Percentiles rank a stretch among this genome's conserved stretches.
These are phyloP conservation scores for Corchorus capsularis DNA, from an alignment of 345 rosid species.

Conservation along the genomic window DNA sequence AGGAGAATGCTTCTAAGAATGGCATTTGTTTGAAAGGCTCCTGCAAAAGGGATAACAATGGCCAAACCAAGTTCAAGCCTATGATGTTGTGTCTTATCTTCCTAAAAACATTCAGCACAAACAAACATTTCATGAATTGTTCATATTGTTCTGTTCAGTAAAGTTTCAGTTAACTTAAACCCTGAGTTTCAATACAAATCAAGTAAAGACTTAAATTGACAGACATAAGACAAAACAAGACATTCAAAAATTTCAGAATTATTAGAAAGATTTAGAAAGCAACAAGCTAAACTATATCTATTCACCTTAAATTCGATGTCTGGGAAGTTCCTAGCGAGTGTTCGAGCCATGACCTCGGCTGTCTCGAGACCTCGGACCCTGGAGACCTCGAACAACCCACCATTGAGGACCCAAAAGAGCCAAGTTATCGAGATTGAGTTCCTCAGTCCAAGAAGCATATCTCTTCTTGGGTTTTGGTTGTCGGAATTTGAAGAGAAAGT, in stretches of 20 bases:
- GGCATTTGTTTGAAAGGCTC: not conserved
- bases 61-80: not conserved
- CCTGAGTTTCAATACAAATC: not conserved
- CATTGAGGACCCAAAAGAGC: slow-evolving; percentile 75
- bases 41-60: not conserved
- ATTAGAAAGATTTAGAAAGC: no score
- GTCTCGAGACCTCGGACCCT: no score
- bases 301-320: no score
- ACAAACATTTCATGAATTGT: no score
- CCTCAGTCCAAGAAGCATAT: slow-evolving; percentile 51
- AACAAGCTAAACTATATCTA: no score
- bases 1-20: not conserved
- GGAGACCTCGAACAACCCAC: slow-evolving; percentile 76
- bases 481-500: slow-evolving; percentile 22
- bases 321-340: slow-evolving; percentile 51
- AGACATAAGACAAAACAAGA: not conserved
- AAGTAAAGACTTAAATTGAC: not conserved
- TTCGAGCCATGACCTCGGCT: slow-evolving; percentile 58
- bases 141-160: not conserved
- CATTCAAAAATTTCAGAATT: no score
- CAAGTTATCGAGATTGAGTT: slow-evolving; percentile 71
- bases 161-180: not conserved
- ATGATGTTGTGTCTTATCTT: not conserved
- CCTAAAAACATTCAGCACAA: not conserved
- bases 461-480: slow-evolving; percentile 66